Evolutionary conservation across 768 basidiomycete genomes (phyloP).

Genomic region (Mycena capillaripes): DNA sequence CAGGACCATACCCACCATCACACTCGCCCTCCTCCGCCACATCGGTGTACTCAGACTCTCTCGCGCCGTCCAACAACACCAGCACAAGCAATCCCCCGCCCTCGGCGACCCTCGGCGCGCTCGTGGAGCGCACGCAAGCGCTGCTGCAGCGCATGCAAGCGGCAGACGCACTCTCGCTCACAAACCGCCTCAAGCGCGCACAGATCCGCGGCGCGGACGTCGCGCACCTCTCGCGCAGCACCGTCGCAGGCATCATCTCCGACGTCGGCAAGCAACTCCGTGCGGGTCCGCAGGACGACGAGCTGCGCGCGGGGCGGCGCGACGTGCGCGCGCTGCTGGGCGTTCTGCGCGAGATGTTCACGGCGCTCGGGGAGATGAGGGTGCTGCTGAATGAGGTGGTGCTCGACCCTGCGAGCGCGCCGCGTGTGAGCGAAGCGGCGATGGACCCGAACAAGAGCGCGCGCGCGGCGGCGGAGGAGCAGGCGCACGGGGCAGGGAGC

Average conservation of each 20-base stretch:
- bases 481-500: slow-evolving; percentile 23
- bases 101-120: slow-evolving; percentile 67
- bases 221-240: slow-evolving; percentile 86
- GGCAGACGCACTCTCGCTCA: slow-evolving; percentile 90
- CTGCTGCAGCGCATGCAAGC: slow-evolving; percentile 60
- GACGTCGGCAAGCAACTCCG: slow-evolving; percentile 89
- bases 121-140: slow-evolving; percentile 67
- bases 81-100: neutral
- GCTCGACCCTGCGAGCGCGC: slow-evolving; percentile 86
- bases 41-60: slow-evolving; percentile 44
- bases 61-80: neutral
- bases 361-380: slow-evolving; percentile 86
- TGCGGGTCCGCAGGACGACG: slow-evolving; percentile 81
- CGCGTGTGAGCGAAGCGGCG: slow-evolving; percentile 78
- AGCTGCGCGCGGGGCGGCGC: slow-evolving; percentile 75
- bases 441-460: slow-evolving; percentile 71
- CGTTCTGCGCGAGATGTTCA: slow-evolving; percentile 86
- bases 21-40: slow-evolving; percentile 69
- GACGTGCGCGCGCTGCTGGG: slow-evolving; percentile 89
- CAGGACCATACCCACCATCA: slow-evolving; percentile 76
- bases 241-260: slow-evolving; percentile 78
- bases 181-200: slow-evolving; percentile 92
- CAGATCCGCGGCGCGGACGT: slow-evolving; percentile 89
- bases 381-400: slow-evolving; percentile 90
- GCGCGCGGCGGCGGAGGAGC: slow-evolving; percentile 52